phyloP scores from a whole-genome alignment of 495 filamentous ascomycete species.

The Letharia lupina region DNA sequence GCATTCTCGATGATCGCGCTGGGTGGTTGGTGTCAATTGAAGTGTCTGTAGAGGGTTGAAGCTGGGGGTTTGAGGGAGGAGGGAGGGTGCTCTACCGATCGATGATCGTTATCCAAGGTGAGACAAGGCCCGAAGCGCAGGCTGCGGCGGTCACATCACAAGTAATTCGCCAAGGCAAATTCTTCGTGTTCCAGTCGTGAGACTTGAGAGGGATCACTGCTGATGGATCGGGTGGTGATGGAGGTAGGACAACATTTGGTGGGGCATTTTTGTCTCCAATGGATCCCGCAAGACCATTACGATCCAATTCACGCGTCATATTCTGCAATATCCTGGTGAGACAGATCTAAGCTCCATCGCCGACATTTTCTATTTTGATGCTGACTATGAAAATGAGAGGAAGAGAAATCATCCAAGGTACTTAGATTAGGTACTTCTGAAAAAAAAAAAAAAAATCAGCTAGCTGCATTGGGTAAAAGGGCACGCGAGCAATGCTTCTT shows the following conservation, averaged over 20 bases:
- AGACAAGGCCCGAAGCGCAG: slow-evolving; percentile 70
- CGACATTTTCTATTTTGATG: slow-evolving; percentile 5
- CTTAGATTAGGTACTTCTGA: too few relatives aligned
- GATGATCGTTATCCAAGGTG: slow-evolving; percentile 83
- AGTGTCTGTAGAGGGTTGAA: background rate
- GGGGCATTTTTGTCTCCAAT: slow-evolving; percentile 13
- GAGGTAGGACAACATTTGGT: slow-evolving; percentile 17
- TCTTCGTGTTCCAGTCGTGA: slow-evolving; percentile 66
- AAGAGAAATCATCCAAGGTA: background rate
- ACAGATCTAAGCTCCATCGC: background rate
- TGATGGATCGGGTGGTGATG: slow-evolving; percentile 8
- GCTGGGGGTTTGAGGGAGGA: slow-evolving; percentile 3
- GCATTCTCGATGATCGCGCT: slow-evolving; percentile 96
- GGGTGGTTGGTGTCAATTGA: slow-evolving; percentile 22
- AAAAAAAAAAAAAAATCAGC: background rate
- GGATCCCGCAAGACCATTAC: slow-evolving; percentile 12
- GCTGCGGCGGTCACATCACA: slow-evolving; percentile 69
- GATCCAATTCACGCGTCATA: slow-evolving; percentile 20
- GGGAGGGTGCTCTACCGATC: slow-evolving; percentile 54
- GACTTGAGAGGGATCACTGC: slow-evolving; percentile 18
- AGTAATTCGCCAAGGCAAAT: slow-evolving; percentile 56
- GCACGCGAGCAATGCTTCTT: slow-evolving; percentile 4
- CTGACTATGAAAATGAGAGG: background rate
- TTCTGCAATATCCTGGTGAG: background rate
- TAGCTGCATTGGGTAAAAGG: slow-evolving; percentile 2